Conservation (phyloP, 2,329 filamentous ascomycete species). For the Penicillium psychrosexuale region DNA sequence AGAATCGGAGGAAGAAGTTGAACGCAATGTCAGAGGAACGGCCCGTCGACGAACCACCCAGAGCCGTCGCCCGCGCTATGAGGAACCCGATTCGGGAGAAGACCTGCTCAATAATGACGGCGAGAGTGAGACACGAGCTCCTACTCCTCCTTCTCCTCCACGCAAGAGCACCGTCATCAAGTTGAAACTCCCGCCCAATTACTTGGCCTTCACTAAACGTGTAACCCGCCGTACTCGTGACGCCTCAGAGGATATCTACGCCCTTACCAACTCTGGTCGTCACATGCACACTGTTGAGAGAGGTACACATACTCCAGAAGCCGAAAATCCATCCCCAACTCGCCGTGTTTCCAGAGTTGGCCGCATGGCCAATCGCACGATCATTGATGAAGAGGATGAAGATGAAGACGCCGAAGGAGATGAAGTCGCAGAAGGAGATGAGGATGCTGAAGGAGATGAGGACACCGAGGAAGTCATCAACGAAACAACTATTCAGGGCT, state of each 20-base stretch:
- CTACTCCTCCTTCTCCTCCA: conserved; percentile 1
- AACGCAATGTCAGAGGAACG: conserved; percentile 57
- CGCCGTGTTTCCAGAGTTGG: conserved; percentile 33
- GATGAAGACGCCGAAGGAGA: conserved; percentile 22
- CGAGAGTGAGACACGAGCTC: conserved; percentile 14
- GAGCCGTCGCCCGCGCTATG: conserved; percentile 55
- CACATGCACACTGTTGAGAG: conserved; percentile 55
- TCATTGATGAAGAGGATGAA: conserved; percentile 30
- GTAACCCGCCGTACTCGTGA: conserved; percentile 60
- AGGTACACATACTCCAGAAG: conserved; percentile 54
- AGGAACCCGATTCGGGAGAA: conserved; percentile 48
- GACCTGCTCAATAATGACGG: conserved; percentile 24
- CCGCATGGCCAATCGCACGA: conserved; percentile 42
- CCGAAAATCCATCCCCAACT: conserved; percentile 18
- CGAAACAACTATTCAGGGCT: conserved; percentile 41
- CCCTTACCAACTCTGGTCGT: conserved; percentile 57
- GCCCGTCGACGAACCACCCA: conserved; percentile 53
- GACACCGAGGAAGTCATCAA: conserved; percentile 36
- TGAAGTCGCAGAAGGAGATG: conserved; percentile 18
- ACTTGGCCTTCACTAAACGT: conserved; percentile 41
- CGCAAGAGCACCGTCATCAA: conserved; percentile 30
- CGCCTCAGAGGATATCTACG: conserved; percentile 54
- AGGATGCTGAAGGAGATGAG: conserved; percentile 5
- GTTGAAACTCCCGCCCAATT: conserved; percentile 29
- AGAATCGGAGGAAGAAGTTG: conserved; percentile 41